Percentiles rank a stretch among this genome's conserved stretches.
These are phyloP conservation scores for Fusarium tanahbumbuense DNA, from an alignment of 2,329 filamentous ascomycete genomes.

Conservation along the genomic window DNA sequence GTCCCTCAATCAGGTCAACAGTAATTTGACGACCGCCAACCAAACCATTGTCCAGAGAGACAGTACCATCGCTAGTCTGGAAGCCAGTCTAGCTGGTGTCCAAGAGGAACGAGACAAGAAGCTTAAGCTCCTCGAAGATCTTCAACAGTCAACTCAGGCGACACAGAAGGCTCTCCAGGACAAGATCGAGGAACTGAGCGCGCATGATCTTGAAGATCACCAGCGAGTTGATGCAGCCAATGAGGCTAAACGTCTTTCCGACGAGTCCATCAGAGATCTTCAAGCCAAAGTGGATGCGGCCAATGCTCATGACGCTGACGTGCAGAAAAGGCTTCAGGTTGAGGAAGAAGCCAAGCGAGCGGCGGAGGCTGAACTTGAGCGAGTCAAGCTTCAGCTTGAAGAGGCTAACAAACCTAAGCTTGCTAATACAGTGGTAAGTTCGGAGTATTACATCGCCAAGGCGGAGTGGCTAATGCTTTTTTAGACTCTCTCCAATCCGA, in stretches of 20 bases:
- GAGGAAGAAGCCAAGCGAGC: neutral
- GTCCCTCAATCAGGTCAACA: neutral
- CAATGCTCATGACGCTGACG: neutral
- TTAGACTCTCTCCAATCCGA: slow-evolving; percentile 1
- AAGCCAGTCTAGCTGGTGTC: neutral
- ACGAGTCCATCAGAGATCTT: neutral
- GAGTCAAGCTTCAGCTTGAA: slow-evolving; percentile 1
- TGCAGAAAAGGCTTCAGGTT: neutral
- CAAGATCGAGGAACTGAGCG: slow-evolving; percentile 1
- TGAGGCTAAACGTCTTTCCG: slow-evolving; percentile 5
- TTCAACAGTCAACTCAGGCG: neutral
- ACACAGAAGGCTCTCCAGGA: slow-evolving; percentile 7
- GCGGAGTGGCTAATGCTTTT: neutral
- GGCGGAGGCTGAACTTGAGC: slow-evolving; percentile 2
- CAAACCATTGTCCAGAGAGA: neutral
- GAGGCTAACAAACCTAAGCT: slow-evolving; percentile 5
- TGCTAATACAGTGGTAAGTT: slow-evolving; percentile 1
- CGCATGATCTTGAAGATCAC: slow-evolving; percentile 1
- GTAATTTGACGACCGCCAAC: neutral
- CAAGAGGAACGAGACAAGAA: slow-evolving; percentile 2
- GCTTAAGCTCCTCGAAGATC: neutral
- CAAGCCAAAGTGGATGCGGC: slow-evolving; percentile 4
- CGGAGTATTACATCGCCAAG: accelerated
- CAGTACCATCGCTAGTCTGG: neutral
- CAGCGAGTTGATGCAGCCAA: neutral